Evolutionary conservation across 2,329 filamentous ascomycete species (phyloP).

Genomic region (Pezizomycotina sp.): DNA sequence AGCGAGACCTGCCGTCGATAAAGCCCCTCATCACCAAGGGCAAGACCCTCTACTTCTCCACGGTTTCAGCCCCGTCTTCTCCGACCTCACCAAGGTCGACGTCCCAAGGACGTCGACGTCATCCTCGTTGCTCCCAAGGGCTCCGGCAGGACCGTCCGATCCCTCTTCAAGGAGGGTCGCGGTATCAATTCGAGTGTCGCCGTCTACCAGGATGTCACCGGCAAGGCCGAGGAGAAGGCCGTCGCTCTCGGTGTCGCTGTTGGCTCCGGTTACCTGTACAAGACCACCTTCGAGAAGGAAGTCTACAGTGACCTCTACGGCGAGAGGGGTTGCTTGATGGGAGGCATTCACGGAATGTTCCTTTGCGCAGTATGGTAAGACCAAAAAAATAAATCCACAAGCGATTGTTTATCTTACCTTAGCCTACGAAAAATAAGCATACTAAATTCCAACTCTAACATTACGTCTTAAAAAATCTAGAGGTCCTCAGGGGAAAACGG

Average conservation of each 20-base stretch:
- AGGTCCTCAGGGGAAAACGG: constrained; percentile 97
- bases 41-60: constrained; percentile 99
- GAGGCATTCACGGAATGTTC: constrained; percentile 99
- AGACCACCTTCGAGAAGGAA: constrained; percentile 99
- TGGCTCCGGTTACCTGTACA: constrained; percentile 92
- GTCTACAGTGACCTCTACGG: constrained; percentile 98
- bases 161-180: constrained; percentile 96
- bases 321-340: constrained; percentile 99
- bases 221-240: constrained; percentile 96
- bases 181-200: constrained; percentile 99
- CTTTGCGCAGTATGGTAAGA: constrained; percentile 99
- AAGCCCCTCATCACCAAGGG: constrained; percentile 97
- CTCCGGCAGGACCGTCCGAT: constrained; percentile 94
- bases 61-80: constrained; percentile 99
- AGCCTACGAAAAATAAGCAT: too few relatives aligned
- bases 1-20: constrained; percentile 94
- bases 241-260: constrained; percentile 92
- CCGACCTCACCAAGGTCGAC: constrained; percentile 97
- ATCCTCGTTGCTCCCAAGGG: constrained; percentile 99
- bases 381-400: too few relatives aligned
- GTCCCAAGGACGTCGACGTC: constrained; percentile 91
- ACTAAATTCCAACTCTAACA: too few relatives aligned
- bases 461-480: too few relatives aligned
- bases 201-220: constrained; percentile 95
- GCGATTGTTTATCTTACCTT: too few relatives aligned